Evolutionary conservation across 257 asterid species (phyloP).

Genomic region (Nemophila menziesii): DNA sequence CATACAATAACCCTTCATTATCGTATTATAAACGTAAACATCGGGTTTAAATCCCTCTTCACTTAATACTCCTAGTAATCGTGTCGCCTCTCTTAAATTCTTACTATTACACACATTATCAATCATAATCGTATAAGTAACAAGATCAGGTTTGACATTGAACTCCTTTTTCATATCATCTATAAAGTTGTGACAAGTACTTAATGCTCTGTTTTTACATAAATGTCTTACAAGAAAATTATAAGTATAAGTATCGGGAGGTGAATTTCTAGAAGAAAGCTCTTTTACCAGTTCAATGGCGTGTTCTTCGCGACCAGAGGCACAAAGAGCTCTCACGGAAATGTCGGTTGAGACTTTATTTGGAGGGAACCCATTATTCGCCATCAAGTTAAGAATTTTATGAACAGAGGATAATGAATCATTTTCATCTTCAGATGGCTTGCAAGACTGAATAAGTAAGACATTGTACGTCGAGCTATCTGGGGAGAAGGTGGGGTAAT

Average conservation of each 20-base stretch:
- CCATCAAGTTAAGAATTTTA: slow-evolving; percentile 64
- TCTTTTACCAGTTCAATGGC: slow-evolving; percentile 69
- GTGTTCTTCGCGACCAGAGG: slow-evolving; percentile 58
- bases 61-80: slow-evolving; percentile 47
- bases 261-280: slow-evolving; percentile 38
- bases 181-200: slow-evolving; percentile 43
- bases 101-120: slow-evolving; percentile 84
- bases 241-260: slow-evolving; percentile 58
- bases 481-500: slow-evolving; percentile 67
- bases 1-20: slow-evolving; percentile 81
- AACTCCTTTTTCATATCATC: slow-evolving; percentile 55
- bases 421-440: slow-evolving; percentile 15
- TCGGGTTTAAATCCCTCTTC: slow-evolving; percentile 82
- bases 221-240: slow-evolving; percentile 72
- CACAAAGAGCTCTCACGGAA: slow-evolving; percentile 72
- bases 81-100: slow-evolving; percentile 79
- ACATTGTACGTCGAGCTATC: slow-evolving; percentile 55
- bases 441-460: slow-evolving; percentile 59
- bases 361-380: slow-evolving; percentile 48
- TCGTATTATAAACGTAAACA: slow-evolving; percentile 76
- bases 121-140: slow-evolving; percentile 90
- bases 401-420: slow-evolving; percentile 42
- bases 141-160: slow-evolving; percentile 68
- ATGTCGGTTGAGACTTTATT: slow-evolving; percentile 53
- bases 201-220: slow-evolving; percentile 50